Base-by-base conservation (phyloP, 2,329 filamentous ascomycete genomes). In the Talaromyces marneffei region DNA sequence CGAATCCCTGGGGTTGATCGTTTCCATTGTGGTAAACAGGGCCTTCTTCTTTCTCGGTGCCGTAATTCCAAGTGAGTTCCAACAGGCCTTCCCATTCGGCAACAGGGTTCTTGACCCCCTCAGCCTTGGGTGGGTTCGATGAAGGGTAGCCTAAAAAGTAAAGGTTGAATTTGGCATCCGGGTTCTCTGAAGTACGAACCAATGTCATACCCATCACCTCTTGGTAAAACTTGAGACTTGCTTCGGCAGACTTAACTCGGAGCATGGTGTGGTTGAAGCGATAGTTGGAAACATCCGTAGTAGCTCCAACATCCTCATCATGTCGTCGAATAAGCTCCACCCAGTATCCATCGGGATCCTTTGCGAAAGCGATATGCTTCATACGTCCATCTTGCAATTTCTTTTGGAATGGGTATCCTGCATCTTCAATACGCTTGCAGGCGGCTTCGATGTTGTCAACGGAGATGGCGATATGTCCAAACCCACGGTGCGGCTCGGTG, bases 21-120 rank as follows among this genome's bases (percentile, higher is more conserved):
- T 99, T 99, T 39, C 94, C 94, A 68, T 96, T 87, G 77, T 99
- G 93, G 74, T 99, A 99, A 72, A 96, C 94, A 65, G 79, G 79
- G 61, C 87, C 84, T 65, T 97, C 89, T 63, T 79, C 71, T 72
- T 93, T 94, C 78, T 97, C 93, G 0, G 79, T 81, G 31, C 85
- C 85, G 65, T 87, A 86, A 69, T 88, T 88, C 89, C 90, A 96
- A 9, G 93, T 97, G 65, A 97, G 78, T 78, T 97, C 93, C 4
- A 97, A 82, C 39, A 97, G 75, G 0, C 93, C 94, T 75, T 97
- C 93, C 65, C 87, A 85, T 59, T 86, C 81, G 7, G 87, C 84
- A 10, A 85, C 82, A 7, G 83, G 79, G 62, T 84, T 87, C 29
- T 82, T 79, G 29, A 81, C 69, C 25, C 66, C 69, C 50, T 76